Percentiles rank a stretch among this genome's conserved stretches.
Evolutionary conservation across 2,329 filamentous ascomycete genomes (phyloP).

Genomic region (Arthrobotrys sphaeroides): DNA sequence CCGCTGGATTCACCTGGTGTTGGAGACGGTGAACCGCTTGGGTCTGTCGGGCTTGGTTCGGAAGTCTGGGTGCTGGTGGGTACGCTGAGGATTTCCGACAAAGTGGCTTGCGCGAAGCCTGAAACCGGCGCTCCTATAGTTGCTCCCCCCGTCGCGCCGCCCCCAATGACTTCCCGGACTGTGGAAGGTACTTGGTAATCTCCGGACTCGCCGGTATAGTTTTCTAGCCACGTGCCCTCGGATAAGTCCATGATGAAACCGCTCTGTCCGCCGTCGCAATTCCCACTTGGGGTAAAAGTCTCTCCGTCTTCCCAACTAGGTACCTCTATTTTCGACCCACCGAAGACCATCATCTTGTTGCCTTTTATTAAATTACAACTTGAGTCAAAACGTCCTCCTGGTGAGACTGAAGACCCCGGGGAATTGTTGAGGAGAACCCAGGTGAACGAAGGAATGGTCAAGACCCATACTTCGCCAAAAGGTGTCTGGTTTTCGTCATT

Average conservation of each 20-base stretch:
- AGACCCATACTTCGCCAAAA: neutral
- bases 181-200: conserved; percentile 14
- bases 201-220: neutral
- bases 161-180: conserved; percentile 7
- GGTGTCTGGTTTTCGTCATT: neutral
- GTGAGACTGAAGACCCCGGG: neutral
- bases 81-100: neutral
- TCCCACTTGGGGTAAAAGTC: neutral
- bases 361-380: neutral
- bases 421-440: conserved; percentile 17
- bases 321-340: neutral
- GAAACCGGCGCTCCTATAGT: neutral
- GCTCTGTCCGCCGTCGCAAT: neutral
- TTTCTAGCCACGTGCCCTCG: neutral
- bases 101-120: conserved; percentile 10
- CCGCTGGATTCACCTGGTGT: neutral
- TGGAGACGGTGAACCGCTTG: neutral
- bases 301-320: neutral
- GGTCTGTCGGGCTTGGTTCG: neutral
- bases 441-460: conserved; percentile 20
- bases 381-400: neutral
- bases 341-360: conserved; percentile 2
- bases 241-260: conserved; percentile 12
- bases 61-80: neutral
- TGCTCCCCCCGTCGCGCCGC: neutral